Conservation (phyloP, 1,284 basidiomycete species). For the Rugosomyces carneus region DNA sequence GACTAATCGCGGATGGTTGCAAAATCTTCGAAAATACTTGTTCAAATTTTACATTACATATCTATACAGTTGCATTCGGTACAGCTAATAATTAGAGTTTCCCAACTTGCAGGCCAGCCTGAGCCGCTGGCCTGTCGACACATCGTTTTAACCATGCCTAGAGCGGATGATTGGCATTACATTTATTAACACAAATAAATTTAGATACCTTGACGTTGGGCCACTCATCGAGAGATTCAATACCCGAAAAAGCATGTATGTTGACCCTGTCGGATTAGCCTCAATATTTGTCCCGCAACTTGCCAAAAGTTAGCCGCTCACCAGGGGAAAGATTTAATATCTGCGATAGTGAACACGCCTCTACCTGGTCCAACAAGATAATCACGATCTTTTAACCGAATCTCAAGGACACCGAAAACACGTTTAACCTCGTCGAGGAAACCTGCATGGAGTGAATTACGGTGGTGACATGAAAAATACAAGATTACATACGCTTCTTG, state of each 20-base stretch:
- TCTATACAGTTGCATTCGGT: no score
- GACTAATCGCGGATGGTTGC: no score
- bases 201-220: slow-evolving; percentile 44
- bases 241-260: slow-evolving; percentile 37
- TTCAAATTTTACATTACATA: no score
- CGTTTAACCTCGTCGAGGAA: slow-evolving; percentile 76
- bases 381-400: slow-evolving; percentile 55
- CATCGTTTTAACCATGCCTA: slow-evolving; percentile 30
- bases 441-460: slow-evolving; percentile 33
- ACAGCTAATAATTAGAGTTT: slow-evolving; percentile 2
- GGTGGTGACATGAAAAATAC: neutral
- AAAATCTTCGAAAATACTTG: no score
- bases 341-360: slow-evolving; percentile 64
- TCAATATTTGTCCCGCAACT: neutral
- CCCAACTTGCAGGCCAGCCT: slow-evolving; percentile 18
- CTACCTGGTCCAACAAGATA: slow-evolving; percentile 66
- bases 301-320: slow-evolving; percentile 12
- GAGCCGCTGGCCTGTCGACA: slow-evolving; percentile 20
- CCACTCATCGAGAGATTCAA: slow-evolving; percentile 50
- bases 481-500: slow-evolving; percentile 39
- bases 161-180: neutral
- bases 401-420: slow-evolving; percentile 72
- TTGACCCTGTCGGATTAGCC: slow-evolving; percentile 37
- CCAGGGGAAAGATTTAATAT: slow-evolving; percentile 57
- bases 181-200: neutral